Evolutionary conservation across 2,329 filamentous ascomycete species (phyloP).

Genomic region (Colletotrichum sp.): DNA sequence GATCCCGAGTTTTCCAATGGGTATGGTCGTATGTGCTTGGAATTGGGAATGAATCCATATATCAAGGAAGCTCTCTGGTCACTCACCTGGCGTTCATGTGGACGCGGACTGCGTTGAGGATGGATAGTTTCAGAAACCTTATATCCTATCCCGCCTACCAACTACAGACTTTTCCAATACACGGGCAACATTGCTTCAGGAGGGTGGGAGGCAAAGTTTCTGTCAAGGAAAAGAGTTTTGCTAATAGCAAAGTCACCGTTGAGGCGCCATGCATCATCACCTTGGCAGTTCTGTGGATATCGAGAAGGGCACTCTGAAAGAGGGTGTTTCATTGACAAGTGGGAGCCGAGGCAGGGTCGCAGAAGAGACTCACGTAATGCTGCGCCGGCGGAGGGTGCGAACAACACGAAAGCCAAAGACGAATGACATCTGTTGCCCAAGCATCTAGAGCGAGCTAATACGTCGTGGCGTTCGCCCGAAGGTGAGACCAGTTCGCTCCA

Average conservation of each 20-base stretch:
- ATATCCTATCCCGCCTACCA: background rate
- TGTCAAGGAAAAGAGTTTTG: background rate
- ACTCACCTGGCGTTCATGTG: background rate
- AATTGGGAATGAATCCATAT: fast-evolving
- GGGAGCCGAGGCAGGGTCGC: background rate
- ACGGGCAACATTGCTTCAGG: background rate
- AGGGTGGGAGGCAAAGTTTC: background rate
- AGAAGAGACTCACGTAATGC: background rate
- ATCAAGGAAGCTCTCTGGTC: background rate
- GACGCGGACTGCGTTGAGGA: background rate
- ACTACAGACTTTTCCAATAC: background rate
- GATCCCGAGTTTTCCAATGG: background rate
- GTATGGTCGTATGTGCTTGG: background rate
- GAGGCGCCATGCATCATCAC: background rate
- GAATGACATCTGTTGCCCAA: background rate
- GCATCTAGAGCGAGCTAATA: background rate
- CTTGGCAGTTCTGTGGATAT: background rate
- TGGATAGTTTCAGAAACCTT: background rate
- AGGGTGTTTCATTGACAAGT: background rate
- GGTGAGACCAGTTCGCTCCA: background rate
- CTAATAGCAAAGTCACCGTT: background rate
- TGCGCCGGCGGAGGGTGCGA: background rate
- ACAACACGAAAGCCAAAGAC: background rate
- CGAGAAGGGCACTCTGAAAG: background rate
- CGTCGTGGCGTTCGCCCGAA: slow-evolving; percentile 2